These are phyloP conservation scores for Backusella mclennaniae DNA, from an alignment of 192 early-diverging fungal genomes.

Conservation along the genomic window DNA sequence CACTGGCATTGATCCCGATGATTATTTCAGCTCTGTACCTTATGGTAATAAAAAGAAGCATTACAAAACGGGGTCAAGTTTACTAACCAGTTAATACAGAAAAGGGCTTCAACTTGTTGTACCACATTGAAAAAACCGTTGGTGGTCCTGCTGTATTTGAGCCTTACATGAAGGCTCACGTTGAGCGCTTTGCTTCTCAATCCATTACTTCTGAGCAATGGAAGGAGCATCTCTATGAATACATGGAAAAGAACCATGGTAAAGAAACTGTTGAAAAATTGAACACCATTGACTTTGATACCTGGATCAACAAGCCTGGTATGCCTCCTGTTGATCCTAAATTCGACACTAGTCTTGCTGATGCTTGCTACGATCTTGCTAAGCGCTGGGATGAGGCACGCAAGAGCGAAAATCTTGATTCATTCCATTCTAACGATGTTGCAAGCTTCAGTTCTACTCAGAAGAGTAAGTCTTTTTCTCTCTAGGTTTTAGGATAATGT, in stretches of 20 bases:
- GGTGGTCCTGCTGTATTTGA: conserved; percentile 88
- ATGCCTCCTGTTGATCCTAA: conserved; percentile 84
- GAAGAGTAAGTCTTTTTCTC: conserved; percentile 34
- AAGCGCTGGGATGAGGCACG: conserved; percentile 66
- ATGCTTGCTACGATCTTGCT: conserved; percentile 78
- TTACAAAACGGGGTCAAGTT: not conserved
- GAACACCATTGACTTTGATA: conserved; percentile 83
- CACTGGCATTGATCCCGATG: conserved; percentile 76
- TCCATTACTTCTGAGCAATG: conserved; percentile 90
- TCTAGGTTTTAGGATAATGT: too few relatives aligned
- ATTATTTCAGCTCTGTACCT: conserved; percentile 76
- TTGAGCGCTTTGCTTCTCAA: conserved; percentile 78
- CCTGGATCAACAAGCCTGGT: conserved; percentile 83
- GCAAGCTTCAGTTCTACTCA: conserved; percentile 72
- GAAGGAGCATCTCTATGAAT: conserved; percentile 77
- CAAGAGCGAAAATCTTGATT: conserved; percentile 43
- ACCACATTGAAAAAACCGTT: conserved; percentile 83
- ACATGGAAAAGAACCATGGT: conserved; percentile 67
- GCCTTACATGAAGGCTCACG: conserved; percentile 78
- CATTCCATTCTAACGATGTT: conserved; percentile 58
- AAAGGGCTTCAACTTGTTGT: conserved; percentile 94
- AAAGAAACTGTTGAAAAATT: conserved; percentile 67
- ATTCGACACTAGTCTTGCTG: conserved; percentile 83
- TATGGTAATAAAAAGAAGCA: conserved; percentile 56
- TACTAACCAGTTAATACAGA: conserved; percentile 42